Conservation (phyloP, 2,329 filamentous ascomycete species). For the Colletotrichum plurivorum region DNA sequence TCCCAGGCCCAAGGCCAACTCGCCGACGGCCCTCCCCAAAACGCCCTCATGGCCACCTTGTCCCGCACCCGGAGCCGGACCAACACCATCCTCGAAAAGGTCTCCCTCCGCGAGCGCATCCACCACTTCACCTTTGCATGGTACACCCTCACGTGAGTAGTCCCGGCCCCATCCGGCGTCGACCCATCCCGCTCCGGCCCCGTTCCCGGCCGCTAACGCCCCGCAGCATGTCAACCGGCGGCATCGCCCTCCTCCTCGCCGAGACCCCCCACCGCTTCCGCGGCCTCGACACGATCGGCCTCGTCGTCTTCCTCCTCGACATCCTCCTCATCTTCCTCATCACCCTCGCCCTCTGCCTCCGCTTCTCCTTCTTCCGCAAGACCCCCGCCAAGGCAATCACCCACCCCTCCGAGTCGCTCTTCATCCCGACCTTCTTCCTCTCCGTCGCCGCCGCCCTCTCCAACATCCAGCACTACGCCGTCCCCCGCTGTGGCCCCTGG, state of each 20-base stretch:
- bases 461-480: conserved; percentile 64
- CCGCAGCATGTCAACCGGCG: conserved; percentile 51
- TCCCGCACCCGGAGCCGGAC: conserved; percentile 34
- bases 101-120: conserved; percentile 45
- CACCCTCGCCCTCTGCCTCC: conserved; percentile 59
- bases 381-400: conserved; percentile 60
- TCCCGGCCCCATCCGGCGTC: neutral
- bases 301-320: conserved; percentile 70
- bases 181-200: neutral
- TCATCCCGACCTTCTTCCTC: conserved; percentile 74
- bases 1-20: conserved; percentile 3
- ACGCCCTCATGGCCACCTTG: conserved; percentile 28
- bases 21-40: conserved; percentile 23
- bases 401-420: conserved; percentile 70
- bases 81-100: conserved; percentile 35
- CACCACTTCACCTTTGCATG: conserved; percentile 66
- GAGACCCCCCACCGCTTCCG: conserved; percentile 67
- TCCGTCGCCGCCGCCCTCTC: conserved; percentile 72
- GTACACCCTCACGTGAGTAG: conserved; percentile 61
- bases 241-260: conserved; percentile 67
- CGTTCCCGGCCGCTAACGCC: neutral
- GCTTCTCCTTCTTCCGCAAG: conserved; percentile 63
- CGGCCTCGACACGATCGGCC: conserved; percentile 67
- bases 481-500: conserved; percentile 61
- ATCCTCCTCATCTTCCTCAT: conserved; percentile 67